Evolutionary conservation across 768 basidiomycete genomes (phyloP).

Genomic region (Kondoa malvinella): DNA sequence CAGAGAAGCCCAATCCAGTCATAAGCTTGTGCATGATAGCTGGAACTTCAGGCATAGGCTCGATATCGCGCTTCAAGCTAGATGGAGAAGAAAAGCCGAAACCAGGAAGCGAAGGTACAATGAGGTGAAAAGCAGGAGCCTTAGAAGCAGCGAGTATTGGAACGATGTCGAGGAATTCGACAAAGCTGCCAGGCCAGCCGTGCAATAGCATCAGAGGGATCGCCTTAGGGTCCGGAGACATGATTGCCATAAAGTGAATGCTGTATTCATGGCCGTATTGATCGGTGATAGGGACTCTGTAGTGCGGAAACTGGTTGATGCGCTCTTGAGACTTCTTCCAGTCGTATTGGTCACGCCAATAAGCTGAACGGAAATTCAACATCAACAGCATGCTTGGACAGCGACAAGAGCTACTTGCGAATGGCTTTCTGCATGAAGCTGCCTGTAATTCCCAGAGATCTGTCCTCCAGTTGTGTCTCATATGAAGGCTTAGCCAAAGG

Average conservation of each 20-base stretch:
- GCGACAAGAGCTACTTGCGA: no score
- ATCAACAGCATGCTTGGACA: no score
- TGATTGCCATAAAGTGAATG: conserved; percentile 25
- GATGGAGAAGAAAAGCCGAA: conserved; percentile 19
- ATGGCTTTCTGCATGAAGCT: conserved; percentile 16
- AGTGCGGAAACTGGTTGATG: conserved; percentile 24
- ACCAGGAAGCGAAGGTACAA: conserved; percentile 22
- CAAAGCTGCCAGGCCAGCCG: conserved; percentile 27
- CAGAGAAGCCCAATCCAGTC: conserved; percentile 13
- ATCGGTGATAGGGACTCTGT: conserved; percentile 14
- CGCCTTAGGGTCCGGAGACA: conserved; percentile 22
- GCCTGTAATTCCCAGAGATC: conserved; percentile 11
- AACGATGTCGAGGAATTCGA: conserved; percentile 26
- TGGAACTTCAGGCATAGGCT: conserved; percentile 16
- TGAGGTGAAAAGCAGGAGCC: conserved; percentile 19
- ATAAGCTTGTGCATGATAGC: conserved; percentile 21
- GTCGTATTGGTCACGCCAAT: conserved; percentile 21
- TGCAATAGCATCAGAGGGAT: conserved; percentile 27
- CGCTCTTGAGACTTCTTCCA: conserved; percentile 19
- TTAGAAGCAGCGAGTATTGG: conserved; percentile 19
- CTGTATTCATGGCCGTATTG: conserved; percentile 12
- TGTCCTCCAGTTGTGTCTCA: conserved; percentile 1
- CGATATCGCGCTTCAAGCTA: conserved; percentile 13
- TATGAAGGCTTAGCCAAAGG: conserved; percentile 11
- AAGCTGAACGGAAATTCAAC: no score